phyloP scores from a whole-genome alignment of 805 yeast genomes.

The Candida broadrunensis region DNA sequence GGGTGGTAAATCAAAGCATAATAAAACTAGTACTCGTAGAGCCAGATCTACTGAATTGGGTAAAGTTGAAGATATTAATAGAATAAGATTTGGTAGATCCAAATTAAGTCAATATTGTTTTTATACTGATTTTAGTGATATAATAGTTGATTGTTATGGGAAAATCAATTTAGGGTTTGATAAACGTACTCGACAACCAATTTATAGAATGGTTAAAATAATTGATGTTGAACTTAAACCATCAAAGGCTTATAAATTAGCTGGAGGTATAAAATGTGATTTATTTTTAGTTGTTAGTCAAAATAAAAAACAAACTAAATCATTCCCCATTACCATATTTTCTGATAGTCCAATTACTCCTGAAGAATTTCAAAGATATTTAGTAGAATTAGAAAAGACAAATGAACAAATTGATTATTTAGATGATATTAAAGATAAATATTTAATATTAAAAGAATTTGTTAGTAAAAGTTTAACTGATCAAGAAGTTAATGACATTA shows the following conservation, averaged over 20 bases:
- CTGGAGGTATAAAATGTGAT: slow-evolving; percentile 41
- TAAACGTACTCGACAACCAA: slow-evolving; percentile 55
- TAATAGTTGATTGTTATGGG: slow-evolving; percentile 72
- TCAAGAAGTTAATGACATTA: slow-evolving; percentile 73
- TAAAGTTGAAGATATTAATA: slow-evolving; percentile 63
- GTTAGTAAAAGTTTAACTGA: slow-evolving; percentile 66
- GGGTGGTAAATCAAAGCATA: slow-evolving; percentile 18
- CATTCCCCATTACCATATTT: slow-evolving; percentile 73
- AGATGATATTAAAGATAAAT: slow-evolving; percentile 64
- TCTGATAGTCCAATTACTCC: slow-evolving; percentile 72
- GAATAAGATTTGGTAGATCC: slow-evolving; percentile 73
- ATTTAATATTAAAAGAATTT: slow-evolving; percentile 59
- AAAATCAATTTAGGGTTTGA: slow-evolving; percentile 79
- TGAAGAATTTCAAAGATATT: slow-evolving; percentile 73
- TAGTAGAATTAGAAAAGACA: slow-evolving; percentile 56
- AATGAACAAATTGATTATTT: slow-evolving; percentile 57
- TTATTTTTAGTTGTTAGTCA: slow-evolving; percentile 72
- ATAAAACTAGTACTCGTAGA: slow-evolving; percentile 16
- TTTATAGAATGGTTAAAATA: slow-evolving; percentile 82
- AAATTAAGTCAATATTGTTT: slow-evolving; percentile 72
- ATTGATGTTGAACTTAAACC: slow-evolving; percentile 54
- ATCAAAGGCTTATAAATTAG: slow-evolving; percentile 40
- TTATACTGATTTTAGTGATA: slow-evolving; percentile 75
- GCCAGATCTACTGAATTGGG: slow-evolving; percentile 42
- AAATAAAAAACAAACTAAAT: slow-evolving; percentile 68